Percentiles rank a stretch among this genome's conserved stretches.
Conservation (phyloP, 306 rosid species). For the Castanospermum australe region DNA sequence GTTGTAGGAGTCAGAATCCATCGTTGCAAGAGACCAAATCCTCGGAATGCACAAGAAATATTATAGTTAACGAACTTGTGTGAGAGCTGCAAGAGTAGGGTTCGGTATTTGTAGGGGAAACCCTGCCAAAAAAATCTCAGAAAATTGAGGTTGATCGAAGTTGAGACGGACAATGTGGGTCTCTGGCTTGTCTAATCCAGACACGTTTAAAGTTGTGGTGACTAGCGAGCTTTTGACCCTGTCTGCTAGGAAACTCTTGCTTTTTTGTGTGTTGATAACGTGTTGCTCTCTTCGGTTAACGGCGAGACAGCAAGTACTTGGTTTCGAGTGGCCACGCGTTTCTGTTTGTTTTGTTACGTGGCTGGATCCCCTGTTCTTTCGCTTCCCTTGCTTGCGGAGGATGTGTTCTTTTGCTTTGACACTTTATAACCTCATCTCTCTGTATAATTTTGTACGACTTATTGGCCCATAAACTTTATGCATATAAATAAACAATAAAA, state of each 20-base stretch:
- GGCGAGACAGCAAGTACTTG: background rate
- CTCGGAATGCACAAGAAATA: too few relatives aligned
- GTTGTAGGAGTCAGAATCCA: constrained; percentile 14
- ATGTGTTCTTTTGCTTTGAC: too few relatives aligned
- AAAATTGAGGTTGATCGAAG: background rate
- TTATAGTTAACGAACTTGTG: too few relatives aligned
- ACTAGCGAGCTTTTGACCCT: background rate
- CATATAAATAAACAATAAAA: too few relatives aligned
- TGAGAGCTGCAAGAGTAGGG: background rate
- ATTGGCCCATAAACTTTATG: background rate
- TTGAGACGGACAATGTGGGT: background rate
- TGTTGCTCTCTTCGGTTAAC: background rate
- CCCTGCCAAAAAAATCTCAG: background rate
- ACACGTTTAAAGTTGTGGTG: background rate
- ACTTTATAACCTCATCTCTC: too few relatives aligned
- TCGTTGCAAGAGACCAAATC: background rate
- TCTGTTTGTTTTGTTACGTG: background rate
- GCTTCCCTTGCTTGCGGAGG: background rate
- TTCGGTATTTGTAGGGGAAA: background rate
- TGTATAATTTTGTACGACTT: too few relatives aligned
- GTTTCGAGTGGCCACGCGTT: too few relatives aligned
- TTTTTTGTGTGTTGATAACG: background rate
- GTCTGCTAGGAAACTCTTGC: background rate
- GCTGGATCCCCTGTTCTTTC: background rate
- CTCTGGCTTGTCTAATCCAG: too few relatives aligned